A percentile compares a stretch with the other conserved stretches of the same genome.
phyloP scores from a whole-genome alignment of 306 rosid species.

The Ormosia semicastrata region DNA sequence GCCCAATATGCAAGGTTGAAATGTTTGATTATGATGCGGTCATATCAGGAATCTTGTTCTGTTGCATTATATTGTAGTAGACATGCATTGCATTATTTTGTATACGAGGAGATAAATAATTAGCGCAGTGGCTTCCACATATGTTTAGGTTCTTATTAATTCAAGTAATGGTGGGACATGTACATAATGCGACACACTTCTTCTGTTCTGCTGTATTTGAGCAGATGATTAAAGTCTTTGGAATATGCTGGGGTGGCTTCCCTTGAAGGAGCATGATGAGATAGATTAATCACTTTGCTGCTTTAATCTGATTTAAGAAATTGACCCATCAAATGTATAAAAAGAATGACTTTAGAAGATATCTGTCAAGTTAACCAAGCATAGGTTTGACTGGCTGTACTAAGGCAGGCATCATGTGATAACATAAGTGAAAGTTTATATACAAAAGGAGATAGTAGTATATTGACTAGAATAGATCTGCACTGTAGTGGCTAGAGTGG shows the following conservation, averaged over 20 bases:
- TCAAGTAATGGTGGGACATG: background rate
- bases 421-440: background rate
- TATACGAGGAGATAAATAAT: background rate
- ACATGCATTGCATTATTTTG: background rate
- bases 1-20: slow-evolving; percentile 90
- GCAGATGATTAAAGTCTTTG: background rate
- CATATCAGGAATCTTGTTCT: background rate
- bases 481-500: background rate
- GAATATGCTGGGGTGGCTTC: background rate
- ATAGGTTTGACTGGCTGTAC: background rate
- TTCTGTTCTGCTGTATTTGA: background rate
- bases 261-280: background rate
- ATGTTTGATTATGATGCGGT: slow-evolving; percentile 15
- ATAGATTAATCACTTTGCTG: slow-evolving; percentile 6
- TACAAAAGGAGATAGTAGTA: background rate
- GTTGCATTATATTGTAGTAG: background rate
- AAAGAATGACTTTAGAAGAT: background rate
- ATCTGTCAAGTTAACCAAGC: slow-evolving; percentile 4
- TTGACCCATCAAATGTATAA: background rate
- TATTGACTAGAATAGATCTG: background rate
- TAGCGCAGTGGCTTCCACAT: background rate
- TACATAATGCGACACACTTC: background rate
- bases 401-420: background rate
- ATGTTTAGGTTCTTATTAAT: background rate
- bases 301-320: background rate